Evolutionary conservation across 495 filamentous ascomycete species (phyloP).

Genomic region (Penicillium waksmanii): DNA sequence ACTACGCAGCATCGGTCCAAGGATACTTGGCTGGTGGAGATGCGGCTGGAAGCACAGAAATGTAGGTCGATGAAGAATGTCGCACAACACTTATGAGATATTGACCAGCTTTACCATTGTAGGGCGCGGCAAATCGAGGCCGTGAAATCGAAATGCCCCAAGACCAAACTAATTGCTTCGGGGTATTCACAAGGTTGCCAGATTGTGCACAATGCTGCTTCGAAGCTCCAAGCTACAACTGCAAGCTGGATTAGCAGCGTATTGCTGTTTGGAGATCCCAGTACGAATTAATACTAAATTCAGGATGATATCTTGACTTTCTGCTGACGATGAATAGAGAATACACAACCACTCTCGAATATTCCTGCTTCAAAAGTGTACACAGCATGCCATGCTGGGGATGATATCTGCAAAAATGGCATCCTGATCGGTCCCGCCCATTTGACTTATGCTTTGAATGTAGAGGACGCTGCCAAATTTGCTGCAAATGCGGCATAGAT

Average conservation of each 20-base stretch:
- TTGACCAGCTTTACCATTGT: neutral
- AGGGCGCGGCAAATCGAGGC: neutral
- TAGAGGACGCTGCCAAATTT: neutral
- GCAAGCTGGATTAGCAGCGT: neutral
- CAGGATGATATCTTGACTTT: neutral
- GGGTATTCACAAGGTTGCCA: neutral
- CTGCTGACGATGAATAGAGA: neutral
- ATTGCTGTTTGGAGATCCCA: neutral
- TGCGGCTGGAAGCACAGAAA: neutral
- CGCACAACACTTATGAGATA: neutral
- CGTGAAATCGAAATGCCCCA: neutral
- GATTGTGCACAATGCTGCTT: neutral
- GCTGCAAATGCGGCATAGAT: neutral
- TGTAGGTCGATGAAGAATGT: neutral
- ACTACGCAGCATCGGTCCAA: neutral
- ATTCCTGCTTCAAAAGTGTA: slow-evolving; percentile 27
- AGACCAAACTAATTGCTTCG: neutral
- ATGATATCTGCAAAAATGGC: slow-evolving; percentile 40
- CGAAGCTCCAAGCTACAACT: neutral
- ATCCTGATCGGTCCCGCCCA: slow-evolving; percentile 31
- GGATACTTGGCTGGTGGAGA: neutral
- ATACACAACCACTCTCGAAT: neutral
- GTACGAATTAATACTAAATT: neutral
- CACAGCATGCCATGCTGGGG: slow-evolving; percentile 34
- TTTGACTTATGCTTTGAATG: slow-evolving; percentile 25